Evolutionary conservation across 768 basidiomycete genomes (phyloP), one percentile per base, ranked within the genome.

Genomic region (Auricularia sp.): DNA sequence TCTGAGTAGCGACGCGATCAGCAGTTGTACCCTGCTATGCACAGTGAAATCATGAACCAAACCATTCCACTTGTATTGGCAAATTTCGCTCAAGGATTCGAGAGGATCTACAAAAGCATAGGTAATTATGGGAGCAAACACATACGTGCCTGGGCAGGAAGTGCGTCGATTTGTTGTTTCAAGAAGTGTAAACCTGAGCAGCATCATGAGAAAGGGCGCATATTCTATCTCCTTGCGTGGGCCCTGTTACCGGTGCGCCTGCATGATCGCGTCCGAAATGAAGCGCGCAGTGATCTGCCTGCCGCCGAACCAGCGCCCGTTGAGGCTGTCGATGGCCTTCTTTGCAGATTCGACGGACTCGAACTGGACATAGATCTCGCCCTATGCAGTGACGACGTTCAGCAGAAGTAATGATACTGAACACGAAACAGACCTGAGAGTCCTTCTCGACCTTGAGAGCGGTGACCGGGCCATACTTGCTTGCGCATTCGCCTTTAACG

Each of bases 321-420:
- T 94, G 63, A 99, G 83, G 70, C 93, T 91, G 74, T 91, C 85
- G 58, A 97, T 78, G 44, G 95, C 91, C 65, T 87, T 84, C 72
- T 87, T 88, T 36, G 97, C 92, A 11, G 84, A 79, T 2, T 92
- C 91, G 65, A 93, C 77, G 33, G 81, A 74, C 65, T 84, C 83
- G 71, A 98, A 98, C 77, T 96, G 93, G 74, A 98, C 81, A 75
- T 97, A 98, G 61, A 99, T 97, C 76, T 99, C 94, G 71, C 97
- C 96, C 93, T 98, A 71, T 29, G 29, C 62, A 29, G 29, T 29
- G 29, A 29, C 18, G 47, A 35, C 33, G 10, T 44, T 66, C 39
- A 67, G 53, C 4, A 39, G 36, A 61, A 62, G 36, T 59, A 14
- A 3, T n/a, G 4, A 21, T 21, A 53, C 12, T 51, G 61, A 61